Evolutionary conservation across 331 rosid species (phyloP).

Genomic region (Malus hybrid): DNA sequence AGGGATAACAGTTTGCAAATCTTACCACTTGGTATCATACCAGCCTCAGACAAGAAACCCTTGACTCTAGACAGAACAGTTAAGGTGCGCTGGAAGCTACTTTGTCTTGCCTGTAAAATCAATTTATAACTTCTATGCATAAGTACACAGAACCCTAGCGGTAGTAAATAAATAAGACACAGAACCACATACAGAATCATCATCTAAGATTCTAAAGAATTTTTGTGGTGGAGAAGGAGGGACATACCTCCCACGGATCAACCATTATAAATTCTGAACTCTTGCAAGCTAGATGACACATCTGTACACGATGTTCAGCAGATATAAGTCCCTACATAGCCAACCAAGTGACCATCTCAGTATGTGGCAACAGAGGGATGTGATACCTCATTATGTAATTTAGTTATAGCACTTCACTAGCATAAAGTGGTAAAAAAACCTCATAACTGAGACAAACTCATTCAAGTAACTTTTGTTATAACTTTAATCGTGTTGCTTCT

Average conservation of each 20-base stretch:
- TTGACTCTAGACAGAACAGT: conserved; percentile 59
- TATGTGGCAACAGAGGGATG: background rate
- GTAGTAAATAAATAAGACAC: background rate
- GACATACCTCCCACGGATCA: conserved; percentile 91
- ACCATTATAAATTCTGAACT: conserved; percentile 82
- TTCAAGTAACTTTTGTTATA: background rate
- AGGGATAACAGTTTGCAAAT: background rate
- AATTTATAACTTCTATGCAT: background rate
- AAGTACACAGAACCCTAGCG: background rate
- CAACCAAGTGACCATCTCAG: conserved; percentile 16
- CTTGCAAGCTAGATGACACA: conserved; percentile 65
- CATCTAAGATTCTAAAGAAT: background rate
- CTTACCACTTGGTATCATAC: conserved; percentile 55
- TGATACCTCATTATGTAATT: background rate
- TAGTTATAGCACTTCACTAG: background rate
- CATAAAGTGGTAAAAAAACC: background rate
- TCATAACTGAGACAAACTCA: conserved; percentile 6
- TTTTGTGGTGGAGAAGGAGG: background rate
- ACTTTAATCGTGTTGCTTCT: background rate
- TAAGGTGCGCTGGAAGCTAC: conserved; percentile 61
- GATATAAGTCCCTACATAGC: conserved; percentile 55
- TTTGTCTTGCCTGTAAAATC: conserved; percentile 65
- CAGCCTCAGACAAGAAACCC: conserved; percentile 33
- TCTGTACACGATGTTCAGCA: conserved; percentile 58
- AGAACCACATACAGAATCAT: background rate